A percentile compares a stretch with the other conserved stretches of the same genome.
Conservation (phyloP, 1,284 basidiomycete species). For the Stygiomarasmius scandens region DNA sequence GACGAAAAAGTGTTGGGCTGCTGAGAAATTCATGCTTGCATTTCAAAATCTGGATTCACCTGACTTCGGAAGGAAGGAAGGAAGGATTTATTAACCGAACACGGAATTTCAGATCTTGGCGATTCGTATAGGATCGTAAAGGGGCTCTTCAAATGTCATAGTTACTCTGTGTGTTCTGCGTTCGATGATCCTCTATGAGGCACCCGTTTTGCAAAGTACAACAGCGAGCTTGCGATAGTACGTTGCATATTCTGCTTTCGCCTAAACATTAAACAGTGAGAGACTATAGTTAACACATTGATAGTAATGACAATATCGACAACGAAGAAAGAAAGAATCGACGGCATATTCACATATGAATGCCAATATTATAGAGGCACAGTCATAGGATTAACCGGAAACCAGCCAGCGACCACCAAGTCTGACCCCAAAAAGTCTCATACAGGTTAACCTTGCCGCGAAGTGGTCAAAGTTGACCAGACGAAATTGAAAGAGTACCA, state of each 20-base stretch:
- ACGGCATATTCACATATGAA: background rate
- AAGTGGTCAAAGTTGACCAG: constrained; percentile 13
- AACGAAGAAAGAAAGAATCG: background rate
- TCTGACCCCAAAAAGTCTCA: background rate
- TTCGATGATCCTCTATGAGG: too few relatives aligned
- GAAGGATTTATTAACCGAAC: too few relatives aligned
- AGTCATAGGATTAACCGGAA: background rate
- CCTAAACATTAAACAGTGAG: constrained; percentile 54
- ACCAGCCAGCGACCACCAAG: too few relatives aligned
- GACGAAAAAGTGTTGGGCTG: too few relatives aligned
- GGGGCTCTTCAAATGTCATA: too few relatives aligned
- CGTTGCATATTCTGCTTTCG: constrained; percentile 94
- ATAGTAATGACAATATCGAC: background rate
- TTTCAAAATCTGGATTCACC: too few relatives aligned
- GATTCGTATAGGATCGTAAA: too few relatives aligned
- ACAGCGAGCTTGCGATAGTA: constrained; percentile 96
- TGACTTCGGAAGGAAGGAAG: too few relatives aligned
- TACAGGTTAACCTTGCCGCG: background rate
- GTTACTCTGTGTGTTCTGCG: too few relatives aligned
- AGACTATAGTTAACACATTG: constrained; percentile 17
- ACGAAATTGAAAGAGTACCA: constrained; percentile 10
- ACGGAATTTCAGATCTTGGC: too few relatives aligned
- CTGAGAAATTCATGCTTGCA: too few relatives aligned
- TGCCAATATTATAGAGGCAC: background rate
- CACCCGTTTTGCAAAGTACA: constrained; percentile 96